These are phyloP conservation scores for Xylariaceae sp. DNA, from an alignment of 2,329 filamentous ascomycete genomes.

Conservation along the genomic window DNA sequence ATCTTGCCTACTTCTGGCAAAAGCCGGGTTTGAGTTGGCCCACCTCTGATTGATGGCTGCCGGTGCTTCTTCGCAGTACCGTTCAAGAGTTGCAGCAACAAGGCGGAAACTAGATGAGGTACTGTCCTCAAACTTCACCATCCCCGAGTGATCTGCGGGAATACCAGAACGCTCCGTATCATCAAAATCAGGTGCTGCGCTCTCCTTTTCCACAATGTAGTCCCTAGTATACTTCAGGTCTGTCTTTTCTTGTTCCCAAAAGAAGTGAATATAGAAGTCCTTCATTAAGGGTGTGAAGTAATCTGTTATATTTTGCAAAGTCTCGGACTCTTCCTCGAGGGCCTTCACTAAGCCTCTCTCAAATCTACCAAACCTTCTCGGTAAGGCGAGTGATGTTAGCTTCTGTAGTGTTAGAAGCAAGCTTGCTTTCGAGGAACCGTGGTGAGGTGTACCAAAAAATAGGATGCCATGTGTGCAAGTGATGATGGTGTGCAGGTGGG, in stretches of 20 bases:
- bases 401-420: conserved; percentile 37
- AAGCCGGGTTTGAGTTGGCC: not conserved
- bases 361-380: conserved; percentile 33
- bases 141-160: conserved; percentile 26
- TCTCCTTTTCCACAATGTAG: conserved; percentile 27
- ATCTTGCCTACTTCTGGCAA: not conserved
- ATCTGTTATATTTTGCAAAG: conserved; percentile 48
- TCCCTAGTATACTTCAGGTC: conserved; percentile 41
- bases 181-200: conserved; percentile 24
- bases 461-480: conserved; percentile 46
- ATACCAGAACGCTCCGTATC: conserved; percentile 30
- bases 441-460: conserved; percentile 48
- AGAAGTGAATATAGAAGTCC: conserved; percentile 47
- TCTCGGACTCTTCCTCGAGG: conserved; percentile 54
- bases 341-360: conserved; percentile 58
- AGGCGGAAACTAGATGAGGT: conserved; percentile 11
- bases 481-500: conserved; percentile 46
- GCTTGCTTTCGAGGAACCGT: conserved; percentile 44
- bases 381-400: conserved; percentile 38
- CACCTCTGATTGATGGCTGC: not conserved
- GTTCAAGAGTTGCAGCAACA: conserved; percentile 8
- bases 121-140: conserved; percentile 26
- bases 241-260: conserved; percentile 49
- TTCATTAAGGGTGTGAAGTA: conserved; percentile 47
- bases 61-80: conserved; percentile 10